These are phyloP conservation scores for Letharia lupina DNA, from an alignment of 495 filamentous ascomycete species.

Conservation along the genomic window DNA sequence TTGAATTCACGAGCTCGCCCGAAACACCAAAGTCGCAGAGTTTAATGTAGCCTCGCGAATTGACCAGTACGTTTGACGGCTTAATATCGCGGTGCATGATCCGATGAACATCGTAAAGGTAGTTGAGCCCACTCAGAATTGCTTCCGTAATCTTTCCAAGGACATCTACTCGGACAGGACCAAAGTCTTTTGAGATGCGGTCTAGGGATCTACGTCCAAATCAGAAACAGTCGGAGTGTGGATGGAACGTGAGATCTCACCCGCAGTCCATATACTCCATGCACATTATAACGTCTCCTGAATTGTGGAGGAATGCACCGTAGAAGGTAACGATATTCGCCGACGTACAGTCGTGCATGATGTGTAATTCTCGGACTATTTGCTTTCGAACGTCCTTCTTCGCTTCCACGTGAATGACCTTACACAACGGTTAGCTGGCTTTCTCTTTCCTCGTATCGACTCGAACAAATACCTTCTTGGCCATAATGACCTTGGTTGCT, in stretches of 20 bases:
- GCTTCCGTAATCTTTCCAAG: slow-evolving; percentile 98
- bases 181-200: slow-evolving; percentile 85
- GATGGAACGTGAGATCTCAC: slow-evolving; percentile 45
- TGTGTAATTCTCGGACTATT: slow-evolving; percentile 91
- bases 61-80: slow-evolving; percentile 92
- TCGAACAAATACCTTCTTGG: slow-evolving; percentile 66
- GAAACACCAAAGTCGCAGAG: slow-evolving; percentile 97
- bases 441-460: neutral
- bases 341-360: slow-evolving; percentile 96
- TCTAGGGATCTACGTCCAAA: slow-evolving; percentile 67
- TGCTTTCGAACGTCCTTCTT: slow-evolving; percentile 93
- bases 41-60: slow-evolving; percentile 89
- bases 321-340: slow-evolving; percentile 96
- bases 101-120: slow-evolving; percentile 85
- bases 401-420: slow-evolving; percentile 97
- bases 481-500: slow-evolving; percentile 92
- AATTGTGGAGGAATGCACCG: slow-evolving; percentile 91
- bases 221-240: slow-evolving; percentile 32
- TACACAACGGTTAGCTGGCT: slow-evolving; percentile 6
- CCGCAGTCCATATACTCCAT: slow-evolving; percentile 99
- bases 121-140: slow-evolving; percentile 85
- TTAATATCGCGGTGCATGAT: slow-evolving; percentile 99
- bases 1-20: slow-evolving; percentile 90
- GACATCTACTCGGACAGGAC: slow-evolving; percentile 93
- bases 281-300: slow-evolving; percentile 94